phyloP scores from a whole-genome alignment of 768 basidiomycete species.

The Termitomyces sp. region DNA sequence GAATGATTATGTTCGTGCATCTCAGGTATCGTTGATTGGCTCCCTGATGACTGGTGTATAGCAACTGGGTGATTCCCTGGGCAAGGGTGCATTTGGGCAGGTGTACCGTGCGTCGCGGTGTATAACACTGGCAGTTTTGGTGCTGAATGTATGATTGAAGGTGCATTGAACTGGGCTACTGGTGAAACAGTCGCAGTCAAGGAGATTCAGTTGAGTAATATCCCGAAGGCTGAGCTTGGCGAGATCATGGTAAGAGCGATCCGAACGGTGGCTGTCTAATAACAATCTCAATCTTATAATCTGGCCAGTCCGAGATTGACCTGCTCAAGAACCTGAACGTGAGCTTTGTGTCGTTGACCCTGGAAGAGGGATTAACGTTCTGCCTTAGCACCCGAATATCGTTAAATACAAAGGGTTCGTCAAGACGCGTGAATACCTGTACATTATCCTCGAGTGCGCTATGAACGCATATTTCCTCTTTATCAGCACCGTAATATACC shows the following conservation, averaged over 20 bases:
- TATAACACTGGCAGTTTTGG: background rate
- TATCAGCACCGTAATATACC: background rate
- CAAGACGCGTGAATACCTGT: constrained; percentile 88
- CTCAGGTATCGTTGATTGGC: background rate
- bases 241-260: constrained; percentile 90
- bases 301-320: constrained; percentile 86
- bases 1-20: constrained; percentile 55
- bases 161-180: constrained; percentile 90
- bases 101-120: constrained; percentile 74
- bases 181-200: constrained; percentile 99
- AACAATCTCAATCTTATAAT: constrained; percentile 14
- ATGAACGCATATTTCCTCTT: background rate
- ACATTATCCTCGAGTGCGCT: constrained; percentile 91
- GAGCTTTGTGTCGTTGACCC: constrained; percentile 18
- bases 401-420: constrained; percentile 99
- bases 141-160: constrained; percentile 28
- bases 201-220: constrained; percentile 92
- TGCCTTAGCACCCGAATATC: constrained; percentile 83
- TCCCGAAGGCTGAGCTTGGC: constrained; percentile 87
- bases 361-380: background rate
- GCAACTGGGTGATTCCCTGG: constrained; percentile 97
- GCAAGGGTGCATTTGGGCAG: constrained; percentile 95
- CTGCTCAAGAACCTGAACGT: constrained; percentile 96
- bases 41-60: constrained; percentile 23
- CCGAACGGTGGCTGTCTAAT: constrained; percentile 2